These are phyloP conservation scores for Luffa aegyptiaca DNA, from an alignment of 306 rosid species.

Conservation along the genomic window DNA sequence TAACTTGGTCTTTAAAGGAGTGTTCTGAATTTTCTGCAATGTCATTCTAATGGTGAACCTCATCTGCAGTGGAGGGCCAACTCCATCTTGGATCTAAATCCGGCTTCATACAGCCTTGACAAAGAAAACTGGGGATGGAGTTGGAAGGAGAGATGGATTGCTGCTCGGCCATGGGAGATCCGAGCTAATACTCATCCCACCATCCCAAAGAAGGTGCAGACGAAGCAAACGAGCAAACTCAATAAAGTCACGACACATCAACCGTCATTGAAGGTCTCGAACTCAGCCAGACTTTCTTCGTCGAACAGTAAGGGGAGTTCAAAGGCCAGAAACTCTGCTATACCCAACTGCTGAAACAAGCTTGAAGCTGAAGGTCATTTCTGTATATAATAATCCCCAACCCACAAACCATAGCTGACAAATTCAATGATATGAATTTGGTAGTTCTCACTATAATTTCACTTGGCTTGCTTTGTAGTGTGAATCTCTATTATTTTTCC, in stretches of 20 bases:
- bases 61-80: constrained; percentile 73
- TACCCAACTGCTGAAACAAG: constrained; percentile 14
- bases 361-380: constrained; percentile 5
- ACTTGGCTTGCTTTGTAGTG: neutral
- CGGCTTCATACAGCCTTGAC: constrained; percentile 45
- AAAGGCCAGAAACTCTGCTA: constrained; percentile 35
- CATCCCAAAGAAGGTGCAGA: constrained; percentile 32
- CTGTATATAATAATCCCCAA: neutral
- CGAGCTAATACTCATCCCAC: constrained; percentile 33
- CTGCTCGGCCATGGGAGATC: constrained; percentile 83
- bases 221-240: constrained; percentile 20
- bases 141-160: constrained; percentile 78
- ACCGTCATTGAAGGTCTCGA: constrained; percentile 18
- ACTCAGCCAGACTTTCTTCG: constrained; percentile 16
- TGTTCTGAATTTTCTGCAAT: neutral
- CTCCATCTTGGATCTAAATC: constrained; percentile 57
- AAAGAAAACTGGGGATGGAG: constrained; percentile 87
- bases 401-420: neutral
- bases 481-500: neutral
- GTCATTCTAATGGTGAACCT: neutral
- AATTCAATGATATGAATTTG: constrained; percentile 4
- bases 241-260: constrained; percentile 17
- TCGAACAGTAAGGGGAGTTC: constrained; percentile 36
- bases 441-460: neutral
- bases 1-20: neutral